Conservation (phyloP, 2,329 filamentous ascomycete species). For the Mollisiaceae sp. region DNA sequence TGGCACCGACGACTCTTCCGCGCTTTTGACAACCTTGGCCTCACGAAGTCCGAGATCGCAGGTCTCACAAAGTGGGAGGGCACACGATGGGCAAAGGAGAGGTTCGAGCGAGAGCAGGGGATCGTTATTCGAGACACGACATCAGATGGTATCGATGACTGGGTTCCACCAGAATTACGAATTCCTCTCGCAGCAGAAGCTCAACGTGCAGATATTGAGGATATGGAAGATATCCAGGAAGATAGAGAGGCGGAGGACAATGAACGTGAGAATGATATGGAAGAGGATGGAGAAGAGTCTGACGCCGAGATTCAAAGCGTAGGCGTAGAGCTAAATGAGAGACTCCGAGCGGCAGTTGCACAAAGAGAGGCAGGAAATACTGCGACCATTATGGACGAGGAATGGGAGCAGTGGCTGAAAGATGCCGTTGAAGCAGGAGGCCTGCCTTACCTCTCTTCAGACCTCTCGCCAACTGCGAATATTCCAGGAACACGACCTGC, state of each 20-base stretch:
- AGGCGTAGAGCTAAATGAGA: slow-evolving; percentile 66
- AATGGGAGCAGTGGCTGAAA: slow-evolving; percentile 78
- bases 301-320: slow-evolving; percentile 62
- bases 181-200: slow-evolving; percentile 26
- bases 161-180: slow-evolving; percentile 54
- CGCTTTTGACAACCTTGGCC: slow-evolving; percentile 71
- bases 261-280: slow-evolving; percentile 46
- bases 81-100: slow-evolving; percentile 81
- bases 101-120: slow-evolving; percentile 77
- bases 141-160: slow-evolving; percentile 68
- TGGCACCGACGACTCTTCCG: slow-evolving; percentile 80
- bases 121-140: slow-evolving; percentile 74
- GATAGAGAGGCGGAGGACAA: slow-evolving; percentile 41
- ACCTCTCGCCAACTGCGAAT: slow-evolving; percentile 40
- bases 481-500: slow-evolving; percentile 44
- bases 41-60: slow-evolving; percentile 74
- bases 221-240: slow-evolving; percentile 46
- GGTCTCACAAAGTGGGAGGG: slow-evolving; percentile 82
- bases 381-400: slow-evolving; percentile 67
- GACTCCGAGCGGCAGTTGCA: slow-evolving; percentile 67
- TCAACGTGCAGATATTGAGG: slow-evolving; percentile 35
- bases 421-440: slow-evolving; percentile 69
- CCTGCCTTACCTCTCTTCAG: slow-evolving; percentile 49
- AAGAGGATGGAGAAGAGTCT: slow-evolving; percentile 53
- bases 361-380: slow-evolving; percentile 64